phyloP scores from a whole-genome alignment of 768 basidiomycete species.

The Termitomyces bulborhizus region DNA sequence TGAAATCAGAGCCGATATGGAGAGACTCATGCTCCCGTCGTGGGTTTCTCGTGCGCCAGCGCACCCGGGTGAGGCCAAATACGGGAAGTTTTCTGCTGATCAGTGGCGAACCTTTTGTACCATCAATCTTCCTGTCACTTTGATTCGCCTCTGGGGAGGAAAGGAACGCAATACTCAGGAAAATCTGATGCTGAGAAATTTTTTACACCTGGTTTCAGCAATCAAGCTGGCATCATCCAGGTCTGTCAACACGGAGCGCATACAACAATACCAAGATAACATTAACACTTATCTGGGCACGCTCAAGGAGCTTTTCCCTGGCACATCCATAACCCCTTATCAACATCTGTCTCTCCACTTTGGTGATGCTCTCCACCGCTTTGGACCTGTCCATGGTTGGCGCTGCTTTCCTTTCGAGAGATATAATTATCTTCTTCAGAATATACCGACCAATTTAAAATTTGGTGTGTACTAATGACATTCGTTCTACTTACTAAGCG shows the following conservation, averaged over 20 bases:
- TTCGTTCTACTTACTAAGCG: not conserved
- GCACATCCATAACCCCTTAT: constrained; percentile 22
- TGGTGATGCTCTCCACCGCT: constrained; percentile 18
- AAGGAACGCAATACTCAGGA: constrained; percentile 1
- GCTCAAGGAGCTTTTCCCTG: constrained; percentile 24
- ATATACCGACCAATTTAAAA: constrained; percentile 22
- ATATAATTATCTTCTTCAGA: constrained; percentile 26
- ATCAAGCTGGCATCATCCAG: constrained; percentile 22
- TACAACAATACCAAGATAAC: constrained; percentile 18
- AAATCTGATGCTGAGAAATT: constrained; percentile 23
- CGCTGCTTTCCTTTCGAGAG: constrained; percentile 28
- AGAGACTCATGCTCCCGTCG: constrained; percentile 15
- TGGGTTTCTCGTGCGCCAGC: constrained; percentile 19
- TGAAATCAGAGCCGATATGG: not conserved
- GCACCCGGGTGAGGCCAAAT: constrained; percentile 18
- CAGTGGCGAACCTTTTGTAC: constrained; percentile 30
- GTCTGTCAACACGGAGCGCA: constrained; percentile 16
- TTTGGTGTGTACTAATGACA: constrained; percentile 17
- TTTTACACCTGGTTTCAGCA: constrained; percentile 29
- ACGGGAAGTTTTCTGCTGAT: constrained; percentile 26
- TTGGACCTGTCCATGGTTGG: constrained; percentile 33
- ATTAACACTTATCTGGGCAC: constrained; percentile 26
- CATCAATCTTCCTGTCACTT: constrained; percentile 29
- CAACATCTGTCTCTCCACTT: constrained; percentile 38
- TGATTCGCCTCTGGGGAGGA: constrained; percentile 29